Evolutionary conservation across 2,329 filamentous ascomycete species (phyloP).

Genomic region (Alternaria panax): DNA sequence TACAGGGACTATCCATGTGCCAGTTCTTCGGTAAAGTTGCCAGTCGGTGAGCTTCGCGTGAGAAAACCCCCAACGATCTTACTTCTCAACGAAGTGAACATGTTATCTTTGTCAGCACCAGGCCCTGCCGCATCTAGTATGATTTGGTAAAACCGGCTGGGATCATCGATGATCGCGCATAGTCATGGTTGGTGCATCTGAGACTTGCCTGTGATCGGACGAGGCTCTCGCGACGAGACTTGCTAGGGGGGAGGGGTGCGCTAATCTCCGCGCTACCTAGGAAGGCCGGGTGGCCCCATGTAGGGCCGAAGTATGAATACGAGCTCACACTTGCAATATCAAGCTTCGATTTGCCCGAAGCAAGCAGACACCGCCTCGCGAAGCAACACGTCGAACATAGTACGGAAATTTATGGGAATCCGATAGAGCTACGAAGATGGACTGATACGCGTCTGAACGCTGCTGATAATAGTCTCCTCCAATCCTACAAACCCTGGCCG

Average conservation of each 20-base stretch:
- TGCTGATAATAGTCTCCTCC: constrained; percentile 15
- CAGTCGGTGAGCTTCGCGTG: not conserved
- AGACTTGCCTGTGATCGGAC: not conserved
- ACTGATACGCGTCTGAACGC: constrained; percentile 10
- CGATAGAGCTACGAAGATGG: constrained; percentile 4
- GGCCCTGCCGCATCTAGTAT: not conserved
- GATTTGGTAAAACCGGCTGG: not conserved
- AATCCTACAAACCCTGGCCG: constrained; percentile 8
- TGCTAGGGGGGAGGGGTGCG: not conserved
- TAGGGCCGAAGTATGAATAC: not conserved
- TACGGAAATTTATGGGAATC: not conserved
- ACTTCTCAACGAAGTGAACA: not conserved
- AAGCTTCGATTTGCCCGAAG: not conserved
- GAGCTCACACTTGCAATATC: not conserved
- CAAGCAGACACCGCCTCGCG: not conserved
- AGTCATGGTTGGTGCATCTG: not conserved
- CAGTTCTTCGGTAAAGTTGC: not conserved
- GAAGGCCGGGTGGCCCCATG: too few species aligned
- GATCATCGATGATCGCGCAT: not conserved
- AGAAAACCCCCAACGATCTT: not conserved
- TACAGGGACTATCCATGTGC: not conserved
- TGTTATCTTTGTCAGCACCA: not conserved
- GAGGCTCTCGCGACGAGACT: not conserved
- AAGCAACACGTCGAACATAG: not conserved
- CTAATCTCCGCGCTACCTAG: not conserved